Evolutionary conservation across 2,329 filamentous ascomycete species (phyloP), one percentile per base, ranked within the genome.

Genomic region (Thielaviopsis ethacetica): DNA sequence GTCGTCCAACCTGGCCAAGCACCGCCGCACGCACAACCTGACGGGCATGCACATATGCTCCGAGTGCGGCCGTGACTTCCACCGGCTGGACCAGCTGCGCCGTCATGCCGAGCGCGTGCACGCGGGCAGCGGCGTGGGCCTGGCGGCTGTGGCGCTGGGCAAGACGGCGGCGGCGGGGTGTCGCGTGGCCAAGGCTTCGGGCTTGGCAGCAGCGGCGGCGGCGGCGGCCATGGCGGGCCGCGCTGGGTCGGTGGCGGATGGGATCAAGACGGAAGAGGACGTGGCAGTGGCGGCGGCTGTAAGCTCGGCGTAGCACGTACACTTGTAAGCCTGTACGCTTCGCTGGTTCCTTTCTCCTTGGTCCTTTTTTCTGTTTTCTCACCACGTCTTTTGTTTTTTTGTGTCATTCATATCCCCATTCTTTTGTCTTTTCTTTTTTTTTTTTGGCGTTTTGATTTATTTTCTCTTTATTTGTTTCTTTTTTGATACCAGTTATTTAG

Each of bases 1-100:
- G 66, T 84, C 81, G 0, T 84, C 81, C 3, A 85, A 85, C 64
- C 70, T 85, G 19, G 80, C 81, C 56, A 85, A 85, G 64, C 82
- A 85, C 65, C 76, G 78, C 55, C 79, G 81, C 62, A 85, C 76
- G 7, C 82, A 85, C 63, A 76, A 77, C 15, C 70, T 74, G 38
- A 75, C 75, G 59, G 77, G 77, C 5, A 71, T 73, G 41, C 76
- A 76, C 64, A 69, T 71, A 24, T 84, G 81, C 52, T 67, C 71
- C 2, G 70, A 75, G 49, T 85, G 82, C 62, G 71, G 71, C 15
- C 80, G 78, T 63, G 72, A 77, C 58, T 85, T 85, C 55, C 75
- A 80, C 66, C 72, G 82, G 10, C 70, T 77, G 17, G 81, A 84
- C 66, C 81, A 84, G 66, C 71, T 84, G 27, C 75, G 79, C 21